Evolutionary conservation across 1,284 basidiomycete genomes (phyloP).

Genomic region (Moesziomyces sp.): DNA sequence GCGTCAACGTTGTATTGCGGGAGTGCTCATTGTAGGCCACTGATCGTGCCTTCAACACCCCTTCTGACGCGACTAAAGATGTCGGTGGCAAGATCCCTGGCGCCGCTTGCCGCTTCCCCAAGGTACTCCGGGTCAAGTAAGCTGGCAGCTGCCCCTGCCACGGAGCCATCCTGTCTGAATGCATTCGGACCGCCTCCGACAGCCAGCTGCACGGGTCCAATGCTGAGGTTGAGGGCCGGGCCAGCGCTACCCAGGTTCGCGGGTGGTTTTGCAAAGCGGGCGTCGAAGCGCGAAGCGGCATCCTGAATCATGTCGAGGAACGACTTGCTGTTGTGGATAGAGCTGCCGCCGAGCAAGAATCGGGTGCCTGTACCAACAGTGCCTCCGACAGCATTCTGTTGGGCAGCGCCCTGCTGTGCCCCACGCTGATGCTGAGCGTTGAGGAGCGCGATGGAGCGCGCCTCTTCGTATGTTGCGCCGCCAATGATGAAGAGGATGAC

Average conservation of each 20-base stretch:
- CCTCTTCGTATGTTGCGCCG: conserved; percentile 66
- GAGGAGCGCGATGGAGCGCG: conserved; percentile 58
- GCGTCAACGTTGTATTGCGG: no score
- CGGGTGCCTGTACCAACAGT: conserved; percentile 43
- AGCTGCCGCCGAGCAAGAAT: conserved; percentile 64
- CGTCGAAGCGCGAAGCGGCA: conserved; percentile 57
- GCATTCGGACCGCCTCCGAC: conserved; percentile 31
- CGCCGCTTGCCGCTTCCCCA: conserved; percentile 60
- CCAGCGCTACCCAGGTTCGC: conserved; percentile 34
- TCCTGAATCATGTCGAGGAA: conserved; percentile 64
- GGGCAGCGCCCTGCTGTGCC: conserved; percentile 14
- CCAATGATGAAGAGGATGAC: conserved; percentile 67
- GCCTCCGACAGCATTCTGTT: conserved; percentile 23
- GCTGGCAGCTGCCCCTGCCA: conserved; percentile 21
- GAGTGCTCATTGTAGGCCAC: conserved; percentile 25
- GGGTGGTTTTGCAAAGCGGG: conserved; percentile 49
- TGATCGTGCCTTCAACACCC: conserved; percentile 52
- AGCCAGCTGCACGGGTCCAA: conserved; percentile 59
- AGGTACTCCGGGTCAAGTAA: conserved; percentile 45
- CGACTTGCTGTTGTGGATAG: conserved; percentile 56
- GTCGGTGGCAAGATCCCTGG: conserved; percentile 58
- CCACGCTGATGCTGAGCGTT: conserved; percentile 51
- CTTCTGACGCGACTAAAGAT: conserved; percentile 55
- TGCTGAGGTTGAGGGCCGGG: conserved; percentile 51
- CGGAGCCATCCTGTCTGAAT: conserved; percentile 16